A percentile compares a stretch with the other conserved stretches of the same genome.
phyloP scores from a whole-genome alignment of 805 yeast species.

The Saturnispora quitensis region DNA sequence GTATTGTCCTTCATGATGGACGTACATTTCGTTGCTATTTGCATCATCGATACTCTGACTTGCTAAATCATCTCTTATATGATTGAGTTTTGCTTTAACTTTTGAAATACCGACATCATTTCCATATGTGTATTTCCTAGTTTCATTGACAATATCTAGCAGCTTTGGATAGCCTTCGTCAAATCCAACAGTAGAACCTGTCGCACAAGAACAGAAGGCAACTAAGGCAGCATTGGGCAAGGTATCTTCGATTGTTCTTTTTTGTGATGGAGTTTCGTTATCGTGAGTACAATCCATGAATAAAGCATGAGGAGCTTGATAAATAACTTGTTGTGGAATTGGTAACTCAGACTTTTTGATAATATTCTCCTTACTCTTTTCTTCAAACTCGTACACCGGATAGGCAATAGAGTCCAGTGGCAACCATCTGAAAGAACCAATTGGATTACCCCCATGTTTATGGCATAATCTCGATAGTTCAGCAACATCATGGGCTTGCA shows the following conservation, averaged over 20 bases:
- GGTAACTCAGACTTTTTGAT: conserved; percentile 50
- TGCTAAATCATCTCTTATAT: conserved; percentile 50
- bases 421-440: conserved; percentile 79
- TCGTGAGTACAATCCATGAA: conserved; percentile 98
- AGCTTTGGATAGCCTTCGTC: conserved; percentile 86
- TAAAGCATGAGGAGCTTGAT: conserved; percentile 82
- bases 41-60: conserved; percentile 45
- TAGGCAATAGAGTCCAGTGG: conserved; percentile 70
- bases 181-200: conserved; percentile 89
- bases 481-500: conserved; percentile 88
- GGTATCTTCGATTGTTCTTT: conserved; percentile 89
- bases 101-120: conserved; percentile 78
- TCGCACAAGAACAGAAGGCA: conserved; percentile 85
- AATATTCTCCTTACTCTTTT: conserved; percentile 19
- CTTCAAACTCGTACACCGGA: conserved; percentile 37
- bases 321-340: conserved; percentile 55
- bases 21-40: conserved; percentile 73
- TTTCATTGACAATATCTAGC: conserved; percentile 73
- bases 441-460: conserved; percentile 90
- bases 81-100: conserved; percentile 54
- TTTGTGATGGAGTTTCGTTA: conserved; percentile 81
- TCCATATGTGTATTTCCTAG: conserved; percentile 47
- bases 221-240: conserved; percentile 92
- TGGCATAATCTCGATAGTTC: conserved; percentile 83
- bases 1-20: conserved; percentile 88